Evolutionary conservation across 768 basidiomycete species (phyloP).

Genomic region (Tephrocybe sp.): DNA sequence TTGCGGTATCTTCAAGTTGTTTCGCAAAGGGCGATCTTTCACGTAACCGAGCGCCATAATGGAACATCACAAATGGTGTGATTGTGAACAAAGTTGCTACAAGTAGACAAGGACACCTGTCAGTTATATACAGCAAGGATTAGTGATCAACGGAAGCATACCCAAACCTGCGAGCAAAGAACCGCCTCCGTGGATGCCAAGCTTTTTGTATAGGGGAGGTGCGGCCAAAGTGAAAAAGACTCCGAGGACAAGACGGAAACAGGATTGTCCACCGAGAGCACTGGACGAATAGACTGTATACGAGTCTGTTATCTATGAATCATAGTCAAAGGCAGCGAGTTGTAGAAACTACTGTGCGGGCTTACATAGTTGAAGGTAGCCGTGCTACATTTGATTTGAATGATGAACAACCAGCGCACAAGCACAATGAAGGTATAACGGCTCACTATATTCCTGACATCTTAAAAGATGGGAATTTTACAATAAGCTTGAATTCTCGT

Average conservation of each 20-base stretch:
- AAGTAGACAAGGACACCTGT: background rate
- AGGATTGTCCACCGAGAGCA: background rate
- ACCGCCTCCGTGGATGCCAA: background rate
- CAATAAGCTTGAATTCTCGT: background rate
- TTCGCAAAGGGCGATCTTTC: background rate
- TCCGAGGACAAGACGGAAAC: background rate
- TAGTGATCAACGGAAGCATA: background rate
- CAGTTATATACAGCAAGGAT: background rate
- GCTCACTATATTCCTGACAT: slow-evolving; percentile 3
- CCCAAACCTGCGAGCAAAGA: background rate
- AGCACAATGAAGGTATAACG: background rate
- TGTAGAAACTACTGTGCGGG: background rate
- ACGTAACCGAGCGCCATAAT: slow-evolving; percentile 1
- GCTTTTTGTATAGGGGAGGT: background rate
- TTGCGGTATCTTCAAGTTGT: background rate
- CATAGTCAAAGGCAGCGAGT: background rate
- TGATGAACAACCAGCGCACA: background rate
- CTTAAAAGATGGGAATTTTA: background rate
- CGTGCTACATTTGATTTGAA: background rate
- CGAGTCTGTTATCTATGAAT: background rate
- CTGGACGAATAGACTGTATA: slow-evolving; percentile 4
- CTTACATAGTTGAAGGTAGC: background rate
- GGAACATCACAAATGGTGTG: slow-evolving; percentile 2
- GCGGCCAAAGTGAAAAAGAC: slow-evolving; percentile 1
- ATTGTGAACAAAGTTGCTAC: background rate